Percentiles rank a stretch among this genome's conserved stretches.
Evolutionary conservation across 805 yeast genomes (phyloP).

Genomic region (Candida yuanshanica): DNA sequence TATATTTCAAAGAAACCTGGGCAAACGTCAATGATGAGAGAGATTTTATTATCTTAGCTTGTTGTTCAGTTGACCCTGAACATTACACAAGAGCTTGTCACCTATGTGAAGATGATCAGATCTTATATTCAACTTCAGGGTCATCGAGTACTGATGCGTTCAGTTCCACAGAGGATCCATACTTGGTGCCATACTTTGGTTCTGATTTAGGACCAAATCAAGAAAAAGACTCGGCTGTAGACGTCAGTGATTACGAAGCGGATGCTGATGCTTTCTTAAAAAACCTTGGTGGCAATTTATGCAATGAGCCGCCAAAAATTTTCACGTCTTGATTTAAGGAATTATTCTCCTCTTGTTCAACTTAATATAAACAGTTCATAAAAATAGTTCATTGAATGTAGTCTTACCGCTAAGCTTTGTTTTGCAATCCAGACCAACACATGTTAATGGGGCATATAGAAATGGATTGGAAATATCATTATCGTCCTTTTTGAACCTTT

Average conservation of each 20-base stretch:
- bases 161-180: too few relatives aligned
- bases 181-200: too few relatives aligned
- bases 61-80: neutral
- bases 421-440: constrained; percentile 51
- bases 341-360: too few relatives aligned
- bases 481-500: constrained; percentile 16
- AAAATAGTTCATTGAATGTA: constrained; percentile 51
- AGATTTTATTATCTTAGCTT: neutral
- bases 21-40: too few relatives aligned
- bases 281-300: neutral
- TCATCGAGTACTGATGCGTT: neutral
- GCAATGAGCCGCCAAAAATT: too few relatives aligned
- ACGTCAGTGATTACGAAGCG: neutral
- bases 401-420: constrained; percentile 38
- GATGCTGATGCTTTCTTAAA: neutral
- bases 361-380: constrained; percentile 16
- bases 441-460: constrained; percentile 48
- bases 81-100: neutral
- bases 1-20: too few relatives aligned
- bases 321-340: too few relatives aligned
- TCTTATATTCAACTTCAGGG: neutral
- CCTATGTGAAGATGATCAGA: neutral
- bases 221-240: too few relatives aligned
- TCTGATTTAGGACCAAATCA: too few relatives aligned
- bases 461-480: constrained; percentile 29